A percentile compares a stretch with the other conserved stretches of the same genome.
Conservation (phyloP, 176 grass and related monocot species). For the Paspalum notatum region DNA sequence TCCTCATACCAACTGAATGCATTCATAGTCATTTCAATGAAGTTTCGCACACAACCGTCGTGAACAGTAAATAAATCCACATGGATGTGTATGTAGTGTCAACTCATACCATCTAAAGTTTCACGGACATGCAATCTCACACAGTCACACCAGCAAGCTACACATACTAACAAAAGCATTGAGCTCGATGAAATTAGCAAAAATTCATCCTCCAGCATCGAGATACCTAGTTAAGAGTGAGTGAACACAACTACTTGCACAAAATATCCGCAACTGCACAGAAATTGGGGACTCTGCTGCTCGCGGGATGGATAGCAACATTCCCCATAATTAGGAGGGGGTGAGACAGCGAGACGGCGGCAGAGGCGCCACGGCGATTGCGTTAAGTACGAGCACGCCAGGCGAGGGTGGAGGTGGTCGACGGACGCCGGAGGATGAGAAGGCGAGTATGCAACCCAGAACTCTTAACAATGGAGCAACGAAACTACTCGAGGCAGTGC, state of each 20-base stretch:
- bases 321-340: no score
- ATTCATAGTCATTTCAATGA: no score
- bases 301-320: not conserved
- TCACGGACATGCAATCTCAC: not conserved
- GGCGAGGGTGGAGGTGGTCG: not conserved
- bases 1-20: not conserved
- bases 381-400: not conserved
- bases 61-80: not conserved
- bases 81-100: not conserved
- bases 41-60: not conserved
- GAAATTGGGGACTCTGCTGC: not conserved
- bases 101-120: not conserved
- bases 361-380: not conserved
- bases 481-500: not conserved
- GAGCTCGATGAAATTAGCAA: not conserved
- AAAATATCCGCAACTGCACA: not conserved
- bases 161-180: not conserved
- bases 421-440: not conserved
- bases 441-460: not conserved
- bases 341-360: not conserved
- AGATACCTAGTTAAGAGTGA: not conserved
- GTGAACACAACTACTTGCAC: not conserved
- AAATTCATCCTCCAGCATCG: not conserved
- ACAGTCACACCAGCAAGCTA: not conserved
- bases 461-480: constrained; percentile 16